Percentiles rank a stretch among this genome's conserved stretches.
These are phyloP conservation scores for Mallotus japonicus DNA, from an alignment of 441 rosid species.

Conservation along the genomic window DNA sequence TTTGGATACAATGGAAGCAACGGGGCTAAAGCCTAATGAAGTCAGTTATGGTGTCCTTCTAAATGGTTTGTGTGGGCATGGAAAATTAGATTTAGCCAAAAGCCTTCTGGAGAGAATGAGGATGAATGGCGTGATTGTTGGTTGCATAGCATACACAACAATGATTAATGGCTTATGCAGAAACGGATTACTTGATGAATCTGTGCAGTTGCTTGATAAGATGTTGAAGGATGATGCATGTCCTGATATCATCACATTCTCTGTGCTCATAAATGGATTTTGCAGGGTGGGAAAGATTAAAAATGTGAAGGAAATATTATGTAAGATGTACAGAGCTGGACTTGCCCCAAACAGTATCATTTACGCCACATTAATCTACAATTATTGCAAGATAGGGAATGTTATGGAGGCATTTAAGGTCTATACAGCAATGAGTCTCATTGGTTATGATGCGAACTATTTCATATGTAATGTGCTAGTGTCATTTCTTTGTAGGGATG, in stretches of 20 bases:
- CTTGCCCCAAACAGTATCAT: slow-evolving; percentile 54
- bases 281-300: slow-evolving; percentile 46
- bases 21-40: slow-evolving; percentile 55
- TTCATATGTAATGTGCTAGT: slow-evolving; percentile 57
- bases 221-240: slow-evolving; percentile 58
- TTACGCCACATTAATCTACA: slow-evolving; percentile 57
- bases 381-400: slow-evolving; percentile 51
- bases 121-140: slow-evolving; percentile 45
- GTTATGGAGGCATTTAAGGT: slow-evolving; percentile 58
- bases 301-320: slow-evolving; percentile 52
- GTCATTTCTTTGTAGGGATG: slow-evolving; percentile 62
- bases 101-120: slow-evolving; percentile 64
- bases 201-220: slow-evolving; percentile 47
- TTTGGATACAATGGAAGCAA: slow-evolving; percentile 53
- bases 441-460: slow-evolving; percentile 43
- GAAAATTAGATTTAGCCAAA: slow-evolving; percentile 55
- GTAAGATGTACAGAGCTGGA: slow-evolving; percentile 66
- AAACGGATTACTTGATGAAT: slow-evolving; percentile 56
- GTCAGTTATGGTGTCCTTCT: slow-evolving; percentile 65
- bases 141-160: slow-evolving; percentile 59
- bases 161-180: slow-evolving; percentile 77
- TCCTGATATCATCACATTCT: slow-evolving; percentile 73
- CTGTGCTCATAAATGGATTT: slow-evolving; percentile 78
- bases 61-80: slow-evolving; percentile 65
- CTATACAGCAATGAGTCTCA: slow-evolving; percentile 52